Percentiles rank a stretch among this genome's conserved stretches.
Conservation (phyloP, 345 rosid genomes). For the Chamaenerion angustifolium region DNA sequence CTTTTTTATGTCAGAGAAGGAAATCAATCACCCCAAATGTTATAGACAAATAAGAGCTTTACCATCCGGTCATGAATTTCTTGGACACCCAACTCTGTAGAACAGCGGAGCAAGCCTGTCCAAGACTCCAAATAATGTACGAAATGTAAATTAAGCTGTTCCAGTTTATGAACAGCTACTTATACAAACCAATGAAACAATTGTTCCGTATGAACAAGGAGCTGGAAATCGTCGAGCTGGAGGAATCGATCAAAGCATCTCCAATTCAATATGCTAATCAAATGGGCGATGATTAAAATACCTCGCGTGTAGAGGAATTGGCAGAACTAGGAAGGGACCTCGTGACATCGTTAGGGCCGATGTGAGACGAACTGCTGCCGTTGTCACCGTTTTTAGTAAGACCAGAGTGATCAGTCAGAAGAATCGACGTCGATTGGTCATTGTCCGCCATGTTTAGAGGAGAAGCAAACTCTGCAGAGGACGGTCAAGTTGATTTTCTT, state of each 20-base stretch:
- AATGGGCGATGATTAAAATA: constrained; percentile 1
- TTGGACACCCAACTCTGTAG: constrained; percentile 84
- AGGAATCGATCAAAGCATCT: neutral
- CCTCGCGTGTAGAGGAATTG: constrained; percentile 75
- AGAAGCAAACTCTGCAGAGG: neutral
- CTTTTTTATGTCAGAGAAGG: neutral
- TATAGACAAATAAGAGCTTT: constrained; percentile 8
- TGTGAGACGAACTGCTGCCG: constrained; percentile 5
- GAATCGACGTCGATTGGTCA: constrained; percentile 13
- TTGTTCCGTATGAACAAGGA: no score
- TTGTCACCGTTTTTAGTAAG: constrained; percentile 2
- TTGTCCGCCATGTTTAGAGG: constrained; percentile 11
- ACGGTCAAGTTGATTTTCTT: constrained; percentile 1
- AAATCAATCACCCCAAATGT: neutral
- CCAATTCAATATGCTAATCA: neutral
- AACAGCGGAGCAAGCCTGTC: constrained; percentile 69
- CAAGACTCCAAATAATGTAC: constrained; percentile 6
- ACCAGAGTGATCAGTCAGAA: constrained; percentile 12
- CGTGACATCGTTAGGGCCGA: constrained; percentile 35
- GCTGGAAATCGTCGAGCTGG: no score
- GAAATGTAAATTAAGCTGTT: neutral
- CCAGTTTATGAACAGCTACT: neutral
- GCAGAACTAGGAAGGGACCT: constrained; percentile 60
- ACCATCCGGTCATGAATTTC: constrained; percentile 95
- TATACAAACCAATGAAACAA: neutral